Evolutionary conservation across 2,329 filamentous ascomycete species (phyloP).

Genomic region (Diplodia corticola): DNA sequence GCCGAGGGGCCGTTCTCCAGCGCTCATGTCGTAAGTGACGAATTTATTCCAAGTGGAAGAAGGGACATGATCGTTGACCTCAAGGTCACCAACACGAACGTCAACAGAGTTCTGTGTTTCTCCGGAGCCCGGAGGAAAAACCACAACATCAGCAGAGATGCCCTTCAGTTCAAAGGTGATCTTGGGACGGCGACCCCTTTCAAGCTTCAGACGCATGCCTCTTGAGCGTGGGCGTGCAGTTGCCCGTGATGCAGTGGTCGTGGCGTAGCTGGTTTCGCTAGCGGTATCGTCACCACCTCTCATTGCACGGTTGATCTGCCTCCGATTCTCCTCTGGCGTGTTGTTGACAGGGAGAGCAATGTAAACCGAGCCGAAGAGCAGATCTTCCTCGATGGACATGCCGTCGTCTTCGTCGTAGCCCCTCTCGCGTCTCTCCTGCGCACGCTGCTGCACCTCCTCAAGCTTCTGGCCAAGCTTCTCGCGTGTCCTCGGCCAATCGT

Average conservation of each 20-base stretch:
- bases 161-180: constrained; percentile 92
- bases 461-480: constrained; percentile 79
- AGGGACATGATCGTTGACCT: constrained; percentile 90
- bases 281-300: constrained; percentile 65
- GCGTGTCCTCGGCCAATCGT: constrained; percentile 89
- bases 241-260: constrained; percentile 51
- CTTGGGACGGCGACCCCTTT: constrained; percentile 87
- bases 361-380: constrained; percentile 98
- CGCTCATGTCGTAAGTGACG: constrained; percentile 86
- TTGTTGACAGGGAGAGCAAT: constrained; percentile 86
- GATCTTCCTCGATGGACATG: constrained; percentile 74
- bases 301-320: constrained; percentile 85
- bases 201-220: constrained; percentile 65
- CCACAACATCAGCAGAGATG: constrained; percentile 76
- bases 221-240: constrained; percentile 44
- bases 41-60: constrained; percentile 99
- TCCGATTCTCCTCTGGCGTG: constrained; percentile 72
- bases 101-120: constrained; percentile 89
- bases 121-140: constrained; percentile 72
- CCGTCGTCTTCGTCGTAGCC: constrained; percentile 69
- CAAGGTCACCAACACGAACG: constrained; percentile 76
- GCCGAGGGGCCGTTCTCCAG: constrained; percentile 80
- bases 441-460: constrained; percentile 79
- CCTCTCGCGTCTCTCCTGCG: constrained; percentile 68
- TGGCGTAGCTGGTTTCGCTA: constrained; percentile 86